Evolutionary conservation across 805 yeast genomes (phyloP).

Genomic region (Metschnikowia reukaufii): DNA sequence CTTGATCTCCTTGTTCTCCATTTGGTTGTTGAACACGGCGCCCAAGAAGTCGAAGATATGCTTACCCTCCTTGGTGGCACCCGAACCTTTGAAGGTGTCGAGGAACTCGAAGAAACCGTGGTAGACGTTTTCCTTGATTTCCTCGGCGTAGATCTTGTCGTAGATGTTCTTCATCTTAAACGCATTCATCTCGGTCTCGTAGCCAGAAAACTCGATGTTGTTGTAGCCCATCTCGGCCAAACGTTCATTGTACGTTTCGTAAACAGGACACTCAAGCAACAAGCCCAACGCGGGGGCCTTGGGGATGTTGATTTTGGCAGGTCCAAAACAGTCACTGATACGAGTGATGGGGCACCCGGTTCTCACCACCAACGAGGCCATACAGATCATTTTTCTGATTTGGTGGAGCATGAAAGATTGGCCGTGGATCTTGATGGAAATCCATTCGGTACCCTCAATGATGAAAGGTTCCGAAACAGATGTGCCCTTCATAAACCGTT

Average conservation of each 20-base stretch:
- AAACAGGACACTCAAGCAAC: conserved; percentile 87
- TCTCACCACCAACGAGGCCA: conserved; percentile 84
- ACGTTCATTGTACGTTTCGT: conserved; percentile 75
- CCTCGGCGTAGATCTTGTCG: conserved; percentile 90
- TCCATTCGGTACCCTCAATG: conserved; percentile 94
- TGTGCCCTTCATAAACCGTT: conserved; percentile 76
- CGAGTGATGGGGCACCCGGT: conserved; percentile 80
- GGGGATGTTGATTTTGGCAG: conserved; percentile 81
- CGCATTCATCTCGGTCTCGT: conserved; percentile 68
- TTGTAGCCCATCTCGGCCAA: conserved; percentile 76
- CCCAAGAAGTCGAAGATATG: conserved; percentile 61
- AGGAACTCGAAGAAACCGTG: conserved; percentile 89
- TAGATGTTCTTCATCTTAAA: conserved; percentile 88
- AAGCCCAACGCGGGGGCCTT: conserved; percentile 97
- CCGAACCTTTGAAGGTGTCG: conserved; percentile 62
- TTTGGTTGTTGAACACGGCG: conserved; percentile 34
- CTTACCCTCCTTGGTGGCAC: conserved; percentile 37
- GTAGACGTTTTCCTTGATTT: conserved; percentile 81
- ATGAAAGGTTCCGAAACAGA: conserved; percentile 85
- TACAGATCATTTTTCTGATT: conserved; percentile 95
- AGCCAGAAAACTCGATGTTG: conserved; percentile 65
- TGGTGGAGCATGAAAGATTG: conserved; percentile 98
- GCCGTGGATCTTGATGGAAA: conserved; percentile 93
- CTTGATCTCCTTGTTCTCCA: conserved; percentile 17
- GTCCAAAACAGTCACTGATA: conserved; percentile 73